Evolutionary conservation across 177 flowering plant species (phyloP), one percentile per base, ranked within the genome.

Genomic region (Tripterygium wilfordii): DNA sequence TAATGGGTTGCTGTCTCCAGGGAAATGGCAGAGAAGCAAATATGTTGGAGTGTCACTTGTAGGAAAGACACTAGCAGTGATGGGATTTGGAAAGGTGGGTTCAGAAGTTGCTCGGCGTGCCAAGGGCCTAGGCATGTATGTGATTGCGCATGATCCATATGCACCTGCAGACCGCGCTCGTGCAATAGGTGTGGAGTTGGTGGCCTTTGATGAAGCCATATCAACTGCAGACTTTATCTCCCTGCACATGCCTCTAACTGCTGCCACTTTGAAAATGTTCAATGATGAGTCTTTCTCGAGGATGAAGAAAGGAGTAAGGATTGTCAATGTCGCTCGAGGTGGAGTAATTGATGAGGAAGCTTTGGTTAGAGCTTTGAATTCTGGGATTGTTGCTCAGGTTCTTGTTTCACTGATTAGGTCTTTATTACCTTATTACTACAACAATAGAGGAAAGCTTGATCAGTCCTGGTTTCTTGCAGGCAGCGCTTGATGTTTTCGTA

Each of bases 261-360:
- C 87, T 53, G 55, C 83, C 12, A 83, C 96, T 15, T 60, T 64
- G 25, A 81, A 83, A 67, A 47, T 87, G 27, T 71, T 87, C 32
- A 83, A 83, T 62, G 91, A 87, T 63, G 85, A 81, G 38, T 62
- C 75, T 38, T 87, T 87, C 71, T 70, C 76, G 8, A 79, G 74
- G 68, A 82, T 87, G 96, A 87, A 83, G 74, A 83, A 76, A 53
- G 96, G 91, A 39, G 80, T 81, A 9, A 61, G 88, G 5, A 83
- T 87, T 44, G 63, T 87, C 3, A 87, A 84, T 72, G 96, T 87
- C 54, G 96, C 92, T 48, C 89, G 96, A 27, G 96, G 96, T 10
- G 94, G 92, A 40, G 92, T 88, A 24, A 80, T 88, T 55, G 96
- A 88, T 60, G 96, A 88, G 63, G 88, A 82, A 8, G 96, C 96